Conservation (phyloP, 1,139 yeast species). For the Hanseniaspora gamundiae region DNA sequence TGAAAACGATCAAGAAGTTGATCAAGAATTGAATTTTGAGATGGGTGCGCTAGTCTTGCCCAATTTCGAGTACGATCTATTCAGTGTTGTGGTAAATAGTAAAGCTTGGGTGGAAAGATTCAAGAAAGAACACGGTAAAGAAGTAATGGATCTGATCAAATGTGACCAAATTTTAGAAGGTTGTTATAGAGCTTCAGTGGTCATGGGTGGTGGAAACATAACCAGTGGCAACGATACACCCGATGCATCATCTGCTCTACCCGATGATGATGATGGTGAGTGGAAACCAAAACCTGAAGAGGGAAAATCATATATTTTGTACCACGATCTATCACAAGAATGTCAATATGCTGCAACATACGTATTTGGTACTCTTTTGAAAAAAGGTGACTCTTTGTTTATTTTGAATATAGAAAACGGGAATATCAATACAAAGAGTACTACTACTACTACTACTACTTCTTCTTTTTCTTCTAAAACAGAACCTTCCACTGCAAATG, state of each 20-base stretch:
- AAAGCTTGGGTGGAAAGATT: slow-evolving; percentile 20
- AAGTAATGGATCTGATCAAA: background rate
- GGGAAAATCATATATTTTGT: slow-evolving; percentile 2
- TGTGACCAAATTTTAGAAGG: background rate
- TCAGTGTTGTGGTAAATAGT: slow-evolving; percentile 18
- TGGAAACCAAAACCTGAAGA: background rate
- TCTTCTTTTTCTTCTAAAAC: background rate
- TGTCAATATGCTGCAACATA: slow-evolving; percentile 42
- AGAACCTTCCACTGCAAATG: background rate
- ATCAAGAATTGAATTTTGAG: slow-evolving; percentile 23
- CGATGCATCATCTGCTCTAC: background rate
- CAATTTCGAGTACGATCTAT: slow-evolving; percentile 19
- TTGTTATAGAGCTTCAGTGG: background rate
- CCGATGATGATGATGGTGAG: background rate
- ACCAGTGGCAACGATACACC: background rate
- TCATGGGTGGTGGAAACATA: background rate
- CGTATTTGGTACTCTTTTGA: slow-evolving; percentile 77
- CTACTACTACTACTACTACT: background rate
- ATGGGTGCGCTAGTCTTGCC: slow-evolving; percentile 24
- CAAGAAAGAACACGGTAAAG: slow-evolving; percentile 4
- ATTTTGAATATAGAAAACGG: slow-evolving; percentile 48
- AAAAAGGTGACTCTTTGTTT: slow-evolving; percentile 74
- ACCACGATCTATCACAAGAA: slow-evolving; percentile 2
- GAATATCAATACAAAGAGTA: background rate
- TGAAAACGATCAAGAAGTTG: slow-evolving; percentile 10